Percentiles rank a stretch among this genome's conserved stretches.
Evolutionary conservation across 2,329 filamentous ascomycete genomes (phyloP).

Genomic region (Xylariales sp.): DNA sequence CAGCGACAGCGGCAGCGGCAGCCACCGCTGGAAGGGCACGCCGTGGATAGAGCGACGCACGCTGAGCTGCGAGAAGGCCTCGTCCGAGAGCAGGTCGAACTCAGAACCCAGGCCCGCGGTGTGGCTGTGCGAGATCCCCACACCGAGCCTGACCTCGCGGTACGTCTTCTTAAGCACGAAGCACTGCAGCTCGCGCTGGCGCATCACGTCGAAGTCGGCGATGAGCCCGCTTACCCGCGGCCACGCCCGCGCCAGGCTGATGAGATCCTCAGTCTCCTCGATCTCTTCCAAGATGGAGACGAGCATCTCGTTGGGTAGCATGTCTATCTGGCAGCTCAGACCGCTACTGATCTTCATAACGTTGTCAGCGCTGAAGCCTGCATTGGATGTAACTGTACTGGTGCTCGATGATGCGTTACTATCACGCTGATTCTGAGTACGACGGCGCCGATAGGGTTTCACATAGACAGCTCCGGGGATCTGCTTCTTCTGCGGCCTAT

Average conservation of each 20-base stretch:
- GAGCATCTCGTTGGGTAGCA: conserved; percentile 36
- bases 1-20: conserved; percentile 40
- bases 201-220: conserved; percentile 28
- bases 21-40: conserved; percentile 35
- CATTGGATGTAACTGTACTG: background rate
- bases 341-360: background rate
- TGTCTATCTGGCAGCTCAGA: conserved; percentile 15
- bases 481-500: background rate
- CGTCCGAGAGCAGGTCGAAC: conserved; percentile 42
- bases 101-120: conserved; percentile 35
- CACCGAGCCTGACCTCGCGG: conserved; percentile 31
- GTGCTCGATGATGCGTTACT: background rate
- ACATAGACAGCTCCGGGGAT: background rate
- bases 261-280: conserved; percentile 29
- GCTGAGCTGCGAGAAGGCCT: conserved; percentile 29
- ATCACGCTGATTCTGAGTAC: background rate
- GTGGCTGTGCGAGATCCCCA: conserved; percentile 31
- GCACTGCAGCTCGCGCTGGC: conserved; percentile 40
- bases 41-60: conserved; percentile 38
- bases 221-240: conserved; percentile 28
- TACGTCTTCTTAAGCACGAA: conserved; percentile 40
- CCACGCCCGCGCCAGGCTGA: conserved; percentile 31
- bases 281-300: conserved; percentile 27
- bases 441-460: background rate
- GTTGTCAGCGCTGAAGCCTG: background rate